These are phyloP conservation scores for Acacia acuminata DNA, from an alignment of 306 rosid genomes.

Conservation along the genomic window DNA sequence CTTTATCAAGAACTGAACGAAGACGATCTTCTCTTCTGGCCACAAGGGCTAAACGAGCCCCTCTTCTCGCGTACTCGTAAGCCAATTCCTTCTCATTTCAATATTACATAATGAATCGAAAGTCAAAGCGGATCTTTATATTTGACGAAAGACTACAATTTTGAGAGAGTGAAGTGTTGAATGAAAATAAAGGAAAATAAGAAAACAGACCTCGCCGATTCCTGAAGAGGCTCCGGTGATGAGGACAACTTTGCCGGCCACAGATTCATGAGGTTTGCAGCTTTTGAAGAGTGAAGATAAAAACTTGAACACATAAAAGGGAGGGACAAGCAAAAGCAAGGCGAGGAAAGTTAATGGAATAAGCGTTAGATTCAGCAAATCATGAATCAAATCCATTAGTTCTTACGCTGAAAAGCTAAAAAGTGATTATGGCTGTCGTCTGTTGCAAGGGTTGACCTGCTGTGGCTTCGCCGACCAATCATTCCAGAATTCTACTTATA, in stretches of 20 bases:
- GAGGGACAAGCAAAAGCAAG: not conserved
- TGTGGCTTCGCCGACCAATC: no score
- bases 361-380: not conserved
- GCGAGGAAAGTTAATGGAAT: not conserved
- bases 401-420: not conserved
- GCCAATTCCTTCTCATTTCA: not conserved
- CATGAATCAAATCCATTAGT: not conserved
- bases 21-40: constrained; percentile 19
- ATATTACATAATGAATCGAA: not conserved
- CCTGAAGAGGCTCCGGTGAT: not conserved
- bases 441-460: no score
- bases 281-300: not conserved
- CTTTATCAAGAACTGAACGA: not conserved
- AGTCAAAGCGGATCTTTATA: not conserved
- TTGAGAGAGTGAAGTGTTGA: not conserved
- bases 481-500: no score
- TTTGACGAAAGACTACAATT: not conserved
- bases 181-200: not conserved
- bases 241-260: not conserved
- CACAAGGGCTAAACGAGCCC: constrained; percentile 5
- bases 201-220: not conserved
- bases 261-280: not conserved
- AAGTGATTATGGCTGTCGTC: not conserved
- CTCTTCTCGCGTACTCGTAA: constrained; percentile 4
- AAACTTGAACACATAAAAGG: not conserved